Base-by-base conservation (phyloP, 139 green algal species). In the Chlamydomonas schloesseri region DNA sequence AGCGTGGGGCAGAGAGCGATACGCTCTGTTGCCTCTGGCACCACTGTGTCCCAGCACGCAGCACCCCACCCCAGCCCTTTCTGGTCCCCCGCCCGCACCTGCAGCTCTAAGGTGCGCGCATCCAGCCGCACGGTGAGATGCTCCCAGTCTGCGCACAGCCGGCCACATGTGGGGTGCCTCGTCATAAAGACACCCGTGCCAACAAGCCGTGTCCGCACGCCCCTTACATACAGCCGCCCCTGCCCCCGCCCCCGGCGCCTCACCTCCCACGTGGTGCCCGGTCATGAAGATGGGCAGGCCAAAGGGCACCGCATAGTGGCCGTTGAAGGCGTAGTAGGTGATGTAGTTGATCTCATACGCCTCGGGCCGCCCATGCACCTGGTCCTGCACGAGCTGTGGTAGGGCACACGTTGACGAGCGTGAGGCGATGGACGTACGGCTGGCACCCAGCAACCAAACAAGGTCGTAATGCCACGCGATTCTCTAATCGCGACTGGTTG, bases 321-420 rank as follows among this genome's bases (percentile, higher is more conserved):
- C 81, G 55, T 87, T 87, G 81, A 72, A 87, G 31, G 81, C 36
- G 58, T 73, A 87, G 64, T 37, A 69, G 31, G 71, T 80, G 6
- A 73, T 64, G 71, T 87, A 87, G 58, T 87, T 87, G 55, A 87
- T 65, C 69, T 87, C 81, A 71, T 81, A 87, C 20, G 70, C 81
- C 70, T 87, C 81, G 10, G 71, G 70, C 20, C 3, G 3, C 36
- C 53, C 58, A 29, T 34, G 5, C 20, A n/a, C 8, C 26, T 81
- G 55, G 29, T 87, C 81, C 10, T 81, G 55, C 70, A 87, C 70
- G 0, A 80, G 42, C 71, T 87, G 82, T 1, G 17, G 6, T 21
- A 2, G 14, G 33, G 31, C 14, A 14, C 33, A 13, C 24, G 36
- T 15, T 20, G 21, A 4, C 36, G 69, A 36, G 9, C 13, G 10